Evolutionary conservation across 805 yeast genomes (phyloP).

Genomic region (Candida succiphila): DNA sequence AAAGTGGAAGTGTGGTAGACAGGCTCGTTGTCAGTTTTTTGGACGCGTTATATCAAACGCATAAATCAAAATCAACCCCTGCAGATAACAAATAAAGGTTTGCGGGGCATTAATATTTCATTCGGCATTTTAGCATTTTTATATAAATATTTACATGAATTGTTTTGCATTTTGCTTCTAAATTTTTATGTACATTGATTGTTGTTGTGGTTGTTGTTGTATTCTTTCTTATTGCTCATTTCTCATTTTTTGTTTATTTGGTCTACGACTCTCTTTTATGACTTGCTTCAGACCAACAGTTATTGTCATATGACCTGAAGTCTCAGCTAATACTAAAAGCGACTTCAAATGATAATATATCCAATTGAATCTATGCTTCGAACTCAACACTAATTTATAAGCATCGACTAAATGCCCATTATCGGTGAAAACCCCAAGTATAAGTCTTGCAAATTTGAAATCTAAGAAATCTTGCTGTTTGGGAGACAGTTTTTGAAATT

Average conservation of each 20-base stretch:
- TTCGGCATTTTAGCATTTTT: too few relatives aligned
- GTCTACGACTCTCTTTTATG: too few relatives aligned
- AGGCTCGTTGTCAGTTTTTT: slow-evolving; percentile 69
- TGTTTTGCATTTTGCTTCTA: background rate
- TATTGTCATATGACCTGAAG: slow-evolving; percentile 31
- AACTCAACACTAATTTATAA: slow-evolving; percentile 51
- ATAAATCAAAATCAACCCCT: slow-evolving; percentile 1
- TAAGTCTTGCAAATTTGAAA: slow-evolving; percentile 60
- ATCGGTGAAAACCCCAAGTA: slow-evolving; percentile 50
- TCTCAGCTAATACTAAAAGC: slow-evolving; percentile 28
- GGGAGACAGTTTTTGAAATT: slow-evolving; percentile 33
- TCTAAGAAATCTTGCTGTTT: slow-evolving; percentile 36
- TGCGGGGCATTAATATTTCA: background rate
- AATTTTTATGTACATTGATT: background rate
- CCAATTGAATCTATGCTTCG: slow-evolving; percentile 69
- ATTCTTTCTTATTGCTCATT: too few relatives aligned
- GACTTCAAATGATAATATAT: slow-evolving; percentile 33
- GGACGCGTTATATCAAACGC: slow-evolving; percentile 64
- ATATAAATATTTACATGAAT: too few relatives aligned
- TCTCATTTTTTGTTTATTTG: too few relatives aligned
- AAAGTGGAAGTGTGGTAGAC: slow-evolving; percentile 78
- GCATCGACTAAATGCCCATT: slow-evolving; percentile 61
- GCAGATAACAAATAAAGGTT: too few relatives aligned
- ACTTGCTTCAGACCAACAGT: slow-evolving; percentile 20
- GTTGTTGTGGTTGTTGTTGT: too few relatives aligned